phyloP scores from a whole-genome alignment of 192 early-diverging fungal species.

The Dissophora ornata region DNA sequence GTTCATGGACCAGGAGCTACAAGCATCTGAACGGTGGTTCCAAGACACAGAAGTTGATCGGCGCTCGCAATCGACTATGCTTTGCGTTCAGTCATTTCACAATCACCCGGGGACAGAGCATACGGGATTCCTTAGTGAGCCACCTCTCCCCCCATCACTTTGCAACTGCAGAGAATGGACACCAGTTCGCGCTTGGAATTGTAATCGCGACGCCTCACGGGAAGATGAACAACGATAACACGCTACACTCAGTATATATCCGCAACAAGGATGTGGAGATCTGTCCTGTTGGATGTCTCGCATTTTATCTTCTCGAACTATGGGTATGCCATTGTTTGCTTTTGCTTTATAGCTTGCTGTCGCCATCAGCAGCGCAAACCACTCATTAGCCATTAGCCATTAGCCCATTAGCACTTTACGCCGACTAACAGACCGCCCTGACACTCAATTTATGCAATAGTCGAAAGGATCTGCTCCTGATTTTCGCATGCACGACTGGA shows the following conservation, averaged over 20 bases:
- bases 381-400: no score
- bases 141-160: background rate
- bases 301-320: slow-evolving; percentile 13
- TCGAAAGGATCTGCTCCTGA: background rate
- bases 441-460: background rate
- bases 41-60: background rate
- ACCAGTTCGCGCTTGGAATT: slow-evolving; percentile 7
- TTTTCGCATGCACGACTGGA: background rate
- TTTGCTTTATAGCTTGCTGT: no score
- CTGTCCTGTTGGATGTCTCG: slow-evolving; percentile 12
- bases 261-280: slow-evolving; percentile 23
- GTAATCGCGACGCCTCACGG: background rate
- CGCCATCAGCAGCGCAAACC: no score
- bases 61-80: background rate
- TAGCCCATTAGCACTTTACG: background rate
- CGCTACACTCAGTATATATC: background rate
- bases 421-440: background rate
- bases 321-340: no score
- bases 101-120: slow-evolving; percentile 7
- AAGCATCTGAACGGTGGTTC: background rate
- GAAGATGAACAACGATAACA: slow-evolving; percentile 1
- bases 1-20: slow-evolving; percentile 1
- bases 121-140: background rate
- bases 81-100: slow-evolving; percentile 8
- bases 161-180: background rate